Evolutionary conservation across 2,329 filamentous ascomycete genomes (phyloP), one percentile per base, ranked within the genome.

Genomic region (Paramyrothecium roridum): DNA sequence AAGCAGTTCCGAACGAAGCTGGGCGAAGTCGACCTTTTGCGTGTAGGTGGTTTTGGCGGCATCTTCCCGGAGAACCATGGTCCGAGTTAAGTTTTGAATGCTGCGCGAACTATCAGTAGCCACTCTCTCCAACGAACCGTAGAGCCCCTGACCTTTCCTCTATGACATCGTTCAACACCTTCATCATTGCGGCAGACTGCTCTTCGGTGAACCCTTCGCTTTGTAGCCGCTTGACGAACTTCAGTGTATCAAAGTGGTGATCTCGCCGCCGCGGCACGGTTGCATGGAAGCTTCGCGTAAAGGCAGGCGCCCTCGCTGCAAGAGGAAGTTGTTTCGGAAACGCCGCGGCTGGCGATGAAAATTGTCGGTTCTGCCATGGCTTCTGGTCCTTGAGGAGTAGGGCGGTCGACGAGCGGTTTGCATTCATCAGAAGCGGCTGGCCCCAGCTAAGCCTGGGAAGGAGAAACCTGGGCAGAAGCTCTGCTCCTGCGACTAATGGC

Each of bases 131-230:
- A 20, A 19, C 13, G 2, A 33, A 10, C 3, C 20, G 52, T 33
- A 22, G 21, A 20, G 17, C 8, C 40, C 16, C 55, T 50, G 63
- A 88, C 87, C 88, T 96, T 76, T 99, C 95, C 71, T 98, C 91
- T 61, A 99, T 97, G 11, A 98, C 93, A 71, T 98, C 93, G 73
- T 92, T 93, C 43, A 99, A 80, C 8, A 98, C 91, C 70, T 90
- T 91, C 95, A 99, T 98, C 89, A 97, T 95, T n/a, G 95, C 93
- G 23, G 91, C 92, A 2, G 93, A 88, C 74, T 99, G 95, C 63
- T 93, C 89, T 72, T 98, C 93, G 22, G 91, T 96, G 72, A 98
- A 97, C 0, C 95, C 95, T 71, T 99, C 95, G 62, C 85, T 85
- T 71, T 93, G 87, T 45, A 99, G 79, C 52, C 91, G 83, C 75